Percentiles rank a stretch among this genome's conserved stretches.
Evolutionary conservation across 139 green algal species (phyloP).

Genomic region (Eudorina sp.): DNA sequence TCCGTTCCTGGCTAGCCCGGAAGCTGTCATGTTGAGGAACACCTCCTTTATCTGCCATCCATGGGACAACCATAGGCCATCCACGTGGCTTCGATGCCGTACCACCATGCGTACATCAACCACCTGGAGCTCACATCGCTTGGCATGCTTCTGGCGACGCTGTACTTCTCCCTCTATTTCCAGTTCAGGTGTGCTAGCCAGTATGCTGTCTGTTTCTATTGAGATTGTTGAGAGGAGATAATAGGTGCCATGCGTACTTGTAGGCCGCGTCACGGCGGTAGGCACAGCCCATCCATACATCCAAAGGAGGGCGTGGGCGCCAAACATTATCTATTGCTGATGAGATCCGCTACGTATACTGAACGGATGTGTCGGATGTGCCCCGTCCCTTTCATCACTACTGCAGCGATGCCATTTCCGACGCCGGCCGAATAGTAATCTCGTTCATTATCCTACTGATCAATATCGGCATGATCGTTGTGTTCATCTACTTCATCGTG

Average conservation of each 20-base stretch:
- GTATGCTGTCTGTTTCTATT: no score
- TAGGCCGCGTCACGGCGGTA: no score
- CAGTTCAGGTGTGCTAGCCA: background rate
- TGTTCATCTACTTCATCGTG: conserved; percentile 12
- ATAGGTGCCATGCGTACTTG: no score
- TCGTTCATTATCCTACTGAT: conserved; percentile 18
- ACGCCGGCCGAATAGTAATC: background rate
- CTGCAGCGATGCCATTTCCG: background rate
- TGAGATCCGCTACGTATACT: background rate
- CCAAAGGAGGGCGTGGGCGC: no score
- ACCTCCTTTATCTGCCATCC: no score
- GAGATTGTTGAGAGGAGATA: no score
- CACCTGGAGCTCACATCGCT: conserved; percentile 15
- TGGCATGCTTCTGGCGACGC: background rate
- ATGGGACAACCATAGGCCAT: no score
- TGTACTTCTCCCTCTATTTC: conserved; percentile 36
- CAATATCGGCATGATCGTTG: background rate
- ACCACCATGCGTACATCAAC: conserved; percentile 29
- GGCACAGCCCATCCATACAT: no score
- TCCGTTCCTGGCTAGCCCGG: no score
- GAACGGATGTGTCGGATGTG: background rate
- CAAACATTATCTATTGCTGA: background rate
- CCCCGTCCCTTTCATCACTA: background rate
- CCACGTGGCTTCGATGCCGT: conserved; percentile 11
- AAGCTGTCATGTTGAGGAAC: no score